Evolutionary conservation across 805 yeast genomes (phyloP).

Genomic region (Candida argentea): DNA sequence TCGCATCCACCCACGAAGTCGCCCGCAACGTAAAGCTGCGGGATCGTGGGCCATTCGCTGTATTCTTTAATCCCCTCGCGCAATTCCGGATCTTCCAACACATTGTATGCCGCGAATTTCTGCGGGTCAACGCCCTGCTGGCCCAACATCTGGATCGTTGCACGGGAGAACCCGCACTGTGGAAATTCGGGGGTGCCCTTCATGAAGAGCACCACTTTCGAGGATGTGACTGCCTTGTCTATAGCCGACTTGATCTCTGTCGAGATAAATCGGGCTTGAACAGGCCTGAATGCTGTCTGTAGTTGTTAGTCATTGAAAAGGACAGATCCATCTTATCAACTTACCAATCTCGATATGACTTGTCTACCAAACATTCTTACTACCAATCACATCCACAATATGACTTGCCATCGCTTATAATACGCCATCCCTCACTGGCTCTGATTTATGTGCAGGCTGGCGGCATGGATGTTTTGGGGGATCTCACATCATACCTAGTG

Average conservation of each 20-base stretch:
- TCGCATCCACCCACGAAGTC: slow-evolving; percentile 98
- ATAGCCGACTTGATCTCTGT: slow-evolving; percentile 78
- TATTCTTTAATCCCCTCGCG: slow-evolving; percentile 94
- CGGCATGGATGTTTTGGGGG: too few relatives aligned
- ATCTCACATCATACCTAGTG: too few relatives aligned
- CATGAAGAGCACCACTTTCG: slow-evolving; percentile 96
- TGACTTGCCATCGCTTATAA: too few relatives aligned
- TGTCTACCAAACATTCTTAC: background rate
- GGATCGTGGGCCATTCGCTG: slow-evolving; percentile 97
- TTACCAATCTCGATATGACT: too few relatives aligned
- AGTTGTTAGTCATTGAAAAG: background rate
- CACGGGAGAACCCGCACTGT: slow-evolving; percentile 94
- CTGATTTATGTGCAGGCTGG: too few relatives aligned
- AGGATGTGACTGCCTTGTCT: slow-evolving; percentile 72
- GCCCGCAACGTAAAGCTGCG: slow-evolving; percentile 82
- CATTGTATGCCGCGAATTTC: slow-evolving; percentile 95
- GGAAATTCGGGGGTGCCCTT: slow-evolving; percentile 98
- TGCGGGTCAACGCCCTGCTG: slow-evolving; percentile 95
- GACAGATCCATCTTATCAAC: too few relatives aligned
- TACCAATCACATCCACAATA: too few relatives aligned
- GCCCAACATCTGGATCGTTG: slow-evolving; percentile 87
- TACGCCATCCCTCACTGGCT: too few relatives aligned
- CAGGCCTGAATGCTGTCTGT: slow-evolving; percentile 1
- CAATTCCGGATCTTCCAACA: slow-evolving; percentile 86
- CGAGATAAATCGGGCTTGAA: slow-evolving; percentile 43